Conservation (phyloP, 2,329 filamentous ascomycete genomes). For the Emericellopsis atlantica region DNA sequence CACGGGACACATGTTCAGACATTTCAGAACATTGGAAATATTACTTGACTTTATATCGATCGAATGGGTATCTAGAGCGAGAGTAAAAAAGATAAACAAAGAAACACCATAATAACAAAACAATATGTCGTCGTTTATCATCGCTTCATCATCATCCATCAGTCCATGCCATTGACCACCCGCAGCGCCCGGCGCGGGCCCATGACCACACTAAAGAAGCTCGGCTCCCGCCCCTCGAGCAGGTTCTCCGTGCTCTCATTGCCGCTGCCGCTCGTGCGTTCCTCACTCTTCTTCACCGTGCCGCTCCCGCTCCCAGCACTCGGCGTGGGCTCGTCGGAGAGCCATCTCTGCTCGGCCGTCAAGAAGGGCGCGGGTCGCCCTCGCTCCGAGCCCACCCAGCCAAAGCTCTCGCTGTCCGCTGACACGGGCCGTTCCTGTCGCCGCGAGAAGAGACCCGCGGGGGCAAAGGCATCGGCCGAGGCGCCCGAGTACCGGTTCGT, state of each 20-base stretch:
- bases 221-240: conserved; percentile 51
- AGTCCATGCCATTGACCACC: conserved; percentile 46
- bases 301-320: conserved; percentile 9
- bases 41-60: too few species aligned
- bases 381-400: conserved; percentile 16
- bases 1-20: background rate
- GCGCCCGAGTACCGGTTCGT: conserved; percentile 41
- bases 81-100: too few species aligned
- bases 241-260: conserved; percentile 20
- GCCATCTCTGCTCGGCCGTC: conserved; percentile 16
- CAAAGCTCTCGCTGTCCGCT: conserved; percentile 12
- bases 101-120: too few species aligned
- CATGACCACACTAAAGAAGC: conserved; percentile 57
- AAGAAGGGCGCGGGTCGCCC: conserved; percentile 2
- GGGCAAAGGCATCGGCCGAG: conserved; percentile 24
- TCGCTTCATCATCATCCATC: background rate
- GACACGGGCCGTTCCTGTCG: conserved; percentile 3
- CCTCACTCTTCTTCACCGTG: conserved; percentile 8
- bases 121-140: background rate
- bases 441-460: conserved; percentile 9
- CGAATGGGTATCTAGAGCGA: too few species aligned
- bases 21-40: too few species aligned
- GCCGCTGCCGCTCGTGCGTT: conserved; percentile 5
- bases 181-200: conserved; percentile 56
- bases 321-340: conserved; percentile 10